Base-by-base conservation (phyloP, 495 filamentous ascomycete genomes). In the Thozetella sp. region DNA sequence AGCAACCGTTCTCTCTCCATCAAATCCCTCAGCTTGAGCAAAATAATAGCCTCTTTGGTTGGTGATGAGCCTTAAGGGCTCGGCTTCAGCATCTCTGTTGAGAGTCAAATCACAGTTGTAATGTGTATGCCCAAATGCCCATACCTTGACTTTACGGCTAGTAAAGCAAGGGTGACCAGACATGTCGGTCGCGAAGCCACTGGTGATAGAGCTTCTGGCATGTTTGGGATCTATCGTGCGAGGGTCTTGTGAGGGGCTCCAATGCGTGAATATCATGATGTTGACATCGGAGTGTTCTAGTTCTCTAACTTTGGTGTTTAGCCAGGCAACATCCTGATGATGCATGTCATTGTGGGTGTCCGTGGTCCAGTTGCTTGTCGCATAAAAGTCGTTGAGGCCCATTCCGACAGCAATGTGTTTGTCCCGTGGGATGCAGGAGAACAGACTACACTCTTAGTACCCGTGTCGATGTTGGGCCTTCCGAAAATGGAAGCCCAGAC, bases 91-190 rank as follows among this genome's bases (percentile, higher is more conserved):
- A 20, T 54, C 46, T 23, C 53, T 1, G 9, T 57, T 48, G 19
- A 67, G 66, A 19, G 54, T 53, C 58, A 77, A 82, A 59, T 77
- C 72, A 60, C 71, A 77, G 59, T 82, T 84, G 62, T 71, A 82
- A 67, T 87, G 83, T 10, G 83, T 86, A 62, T 86, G 82, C 1
- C 82, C 82, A 67, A 82, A 87, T 13, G 76, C 83, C 83, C 81
- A 84, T 9, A 84, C n/a, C 45, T 67, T 70, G 3, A 86, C 83
- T 2, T 60, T 62, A 3, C 54, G 51, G 26, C 72, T 77, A 23
- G 55, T 69, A 75, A 75, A 87, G 54, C 83, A 85, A 26, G 34
- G 24, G 58, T 86, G 15, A 22, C 54, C 9, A 13, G 63, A 68
- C 25, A 85, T 55, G 63, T 86, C 81, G 0, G 80, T 83, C 10